These are phyloP conservation scores for Cucumis cinereus DNA, from an alignment of 306 rosid species.

Conservation along the genomic window DNA sequence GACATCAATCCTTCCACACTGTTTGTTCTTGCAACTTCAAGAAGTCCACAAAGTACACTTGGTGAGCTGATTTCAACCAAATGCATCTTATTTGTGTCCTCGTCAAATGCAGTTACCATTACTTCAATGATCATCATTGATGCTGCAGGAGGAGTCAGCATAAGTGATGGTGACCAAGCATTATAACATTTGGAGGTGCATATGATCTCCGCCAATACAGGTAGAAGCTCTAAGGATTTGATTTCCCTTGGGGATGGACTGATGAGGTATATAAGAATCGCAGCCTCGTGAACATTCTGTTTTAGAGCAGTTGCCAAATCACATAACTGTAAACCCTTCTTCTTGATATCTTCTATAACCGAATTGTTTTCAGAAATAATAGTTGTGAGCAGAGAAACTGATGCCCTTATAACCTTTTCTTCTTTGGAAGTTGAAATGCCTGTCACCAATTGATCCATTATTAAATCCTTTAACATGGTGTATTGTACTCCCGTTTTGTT, in stretches of 20 bases:
- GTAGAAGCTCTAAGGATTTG: conserved; percentile 49
- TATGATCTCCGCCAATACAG: conserved; percentile 52
- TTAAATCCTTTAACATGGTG: conserved; percentile 48
- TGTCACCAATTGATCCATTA: conserved; percentile 51
- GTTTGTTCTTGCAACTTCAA: conserved; percentile 50
- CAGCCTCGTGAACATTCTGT: conserved; percentile 69
- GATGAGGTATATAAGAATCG: conserved; percentile 52
- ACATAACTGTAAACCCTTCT: conserved; percentile 52
- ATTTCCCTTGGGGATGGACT: conserved; percentile 67
- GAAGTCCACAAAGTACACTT: conserved; percentile 45
- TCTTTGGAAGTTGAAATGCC: conserved; percentile 63
- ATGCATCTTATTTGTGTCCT: conserved; percentile 53
- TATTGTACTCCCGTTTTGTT: conserved; percentile 33
- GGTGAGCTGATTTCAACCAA: conserved; percentile 69
- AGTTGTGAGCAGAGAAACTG: conserved; percentile 45
- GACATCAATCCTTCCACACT: conserved; percentile 46
- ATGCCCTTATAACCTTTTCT: conserved; percentile 51
- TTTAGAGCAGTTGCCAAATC: conserved; percentile 71
- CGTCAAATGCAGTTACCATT: conserved; percentile 58
- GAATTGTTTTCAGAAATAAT: conserved; percentile 57
- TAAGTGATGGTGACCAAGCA: conserved; percentile 30
- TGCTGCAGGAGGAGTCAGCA: conserved; percentile 60
- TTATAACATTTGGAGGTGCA: conserved; percentile 38
- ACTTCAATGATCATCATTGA: conserved; percentile 67
- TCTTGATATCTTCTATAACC: conserved; percentile 53